Evolutionary conservation across 116 monocot genomes (phyloP).

Genomic region (Papilionanthe hybrid): DNA sequence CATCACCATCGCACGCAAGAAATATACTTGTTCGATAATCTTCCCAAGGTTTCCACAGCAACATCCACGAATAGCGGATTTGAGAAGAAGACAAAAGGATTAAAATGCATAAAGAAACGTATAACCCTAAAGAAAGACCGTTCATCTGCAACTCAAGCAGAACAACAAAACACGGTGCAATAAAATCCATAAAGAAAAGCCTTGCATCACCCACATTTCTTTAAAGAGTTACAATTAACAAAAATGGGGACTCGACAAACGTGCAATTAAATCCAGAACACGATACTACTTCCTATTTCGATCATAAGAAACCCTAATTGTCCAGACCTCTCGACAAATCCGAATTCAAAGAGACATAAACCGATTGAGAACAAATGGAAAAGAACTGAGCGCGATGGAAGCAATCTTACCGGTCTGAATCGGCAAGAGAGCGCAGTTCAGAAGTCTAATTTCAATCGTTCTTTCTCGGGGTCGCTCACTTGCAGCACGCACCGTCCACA

Average conservation of each 20-base stretch:
- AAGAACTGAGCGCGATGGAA: not conserved
- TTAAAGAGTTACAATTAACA: not conserved
- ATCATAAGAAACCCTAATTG: not conserved
- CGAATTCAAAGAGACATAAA: not conserved
- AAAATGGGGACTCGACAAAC: not conserved
- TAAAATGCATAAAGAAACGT: no score
- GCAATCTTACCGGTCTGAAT: not conserved
- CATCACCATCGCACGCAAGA: no score
- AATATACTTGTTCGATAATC: no score
- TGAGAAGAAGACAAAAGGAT: no score
- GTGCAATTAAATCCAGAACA: no score
- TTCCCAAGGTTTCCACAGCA: no score
- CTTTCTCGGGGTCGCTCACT: not conserved
- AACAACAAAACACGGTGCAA: not conserved
- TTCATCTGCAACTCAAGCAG: no score
- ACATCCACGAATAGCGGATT: no score
- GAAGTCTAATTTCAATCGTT: not conserved
- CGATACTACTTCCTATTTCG: no score
- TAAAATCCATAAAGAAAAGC: not conserved
- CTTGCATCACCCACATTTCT: not conserved
- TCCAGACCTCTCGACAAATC: not conserved
- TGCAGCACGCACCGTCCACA: no score
- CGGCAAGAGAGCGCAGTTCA: not conserved
- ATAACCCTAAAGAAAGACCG: no score
- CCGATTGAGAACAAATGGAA: not conserved